These are phyloP conservation scores for Calonectria naviculata DNA, from an alignment of 2,329 filamentous ascomycete genomes.

Conservation along the genomic window DNA sequence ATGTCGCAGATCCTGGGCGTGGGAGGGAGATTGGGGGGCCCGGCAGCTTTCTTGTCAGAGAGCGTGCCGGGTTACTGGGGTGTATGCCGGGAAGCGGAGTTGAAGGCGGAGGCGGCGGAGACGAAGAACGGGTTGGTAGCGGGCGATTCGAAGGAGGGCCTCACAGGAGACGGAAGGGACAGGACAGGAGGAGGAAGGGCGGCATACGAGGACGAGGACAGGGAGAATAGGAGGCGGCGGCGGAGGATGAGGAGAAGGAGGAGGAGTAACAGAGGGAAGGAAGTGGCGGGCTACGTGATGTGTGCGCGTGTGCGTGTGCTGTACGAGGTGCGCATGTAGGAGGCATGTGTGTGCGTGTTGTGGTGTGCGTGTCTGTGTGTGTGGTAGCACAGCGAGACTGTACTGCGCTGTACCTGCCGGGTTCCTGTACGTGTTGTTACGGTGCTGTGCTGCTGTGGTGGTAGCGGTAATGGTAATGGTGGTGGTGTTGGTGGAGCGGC, in stretches of 20 bases:
- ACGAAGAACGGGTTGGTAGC: conserved; percentile 15
- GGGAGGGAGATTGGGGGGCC: conserved; percentile 22
- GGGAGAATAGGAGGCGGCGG: neutral
- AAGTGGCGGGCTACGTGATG: neutral
- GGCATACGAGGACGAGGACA: neutral
- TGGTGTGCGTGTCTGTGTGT: neutral
- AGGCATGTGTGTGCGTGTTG: neutral
- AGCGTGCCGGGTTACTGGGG: conserved; percentile 20
- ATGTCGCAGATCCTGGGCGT: conserved; percentile 31
- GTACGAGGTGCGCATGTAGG: neutral
- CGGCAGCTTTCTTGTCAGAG: conserved; percentile 21
- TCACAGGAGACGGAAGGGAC: neutral
- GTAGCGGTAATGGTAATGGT: neutral
- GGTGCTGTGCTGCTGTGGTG: neutral
- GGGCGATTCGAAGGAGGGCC: conserved; percentile 18
- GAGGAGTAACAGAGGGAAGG: neutral
- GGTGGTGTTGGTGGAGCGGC: neutral
- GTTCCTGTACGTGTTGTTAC: conserved; percentile 1
- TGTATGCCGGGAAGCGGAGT: conserved; percentile 24
- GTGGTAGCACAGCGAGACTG: neutral
- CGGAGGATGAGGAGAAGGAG: neutral
- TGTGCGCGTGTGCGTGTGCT: neutral
- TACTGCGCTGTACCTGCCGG: conserved; percentile 1
- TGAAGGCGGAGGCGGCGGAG: conserved; percentile 20
- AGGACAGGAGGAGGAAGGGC: neutral